Evolutionary conservation across 306 rosid species (phyloP).

Genomic region (Prosopis cineraria): DNA sequence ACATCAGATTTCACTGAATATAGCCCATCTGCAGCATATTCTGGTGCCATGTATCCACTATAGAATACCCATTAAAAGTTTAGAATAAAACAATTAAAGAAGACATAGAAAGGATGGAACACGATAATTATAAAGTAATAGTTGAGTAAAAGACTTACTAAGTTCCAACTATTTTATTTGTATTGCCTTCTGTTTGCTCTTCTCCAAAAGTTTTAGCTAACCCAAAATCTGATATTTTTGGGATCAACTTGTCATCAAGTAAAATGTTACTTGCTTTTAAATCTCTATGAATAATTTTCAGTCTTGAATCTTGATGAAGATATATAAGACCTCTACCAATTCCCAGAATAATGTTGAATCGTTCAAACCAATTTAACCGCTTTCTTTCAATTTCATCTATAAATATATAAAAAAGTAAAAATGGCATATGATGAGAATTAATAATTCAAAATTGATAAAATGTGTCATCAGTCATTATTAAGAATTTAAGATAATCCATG

Average conservation of each 20-base stretch:
- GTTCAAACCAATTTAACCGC: conserved; percentile 42
- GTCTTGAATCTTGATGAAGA: conserved; percentile 56
- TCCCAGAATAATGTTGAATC: conserved; percentile 46
- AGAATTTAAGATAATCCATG: background rate
- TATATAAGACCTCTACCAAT: conserved; percentile 57
- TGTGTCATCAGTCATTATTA: background rate
- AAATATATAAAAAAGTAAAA: background rate
- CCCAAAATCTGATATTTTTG: conserved; percentile 62
- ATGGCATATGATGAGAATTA: background rate
- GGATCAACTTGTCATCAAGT: conserved; percentile 43
- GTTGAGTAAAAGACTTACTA: conserved; percentile 31
- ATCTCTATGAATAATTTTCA: conserved; percentile 55
- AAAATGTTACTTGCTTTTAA: conserved; percentile 57
- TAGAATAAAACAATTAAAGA: background rate
- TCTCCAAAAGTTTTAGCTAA: conserved; percentile 44
- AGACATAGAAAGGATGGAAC: background rate
- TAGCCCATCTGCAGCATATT: background rate
- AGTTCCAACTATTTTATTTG: conserved; percentile 55
- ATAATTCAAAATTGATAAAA: background rate
- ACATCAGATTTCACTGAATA: background rate
- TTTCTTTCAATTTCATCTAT: conserved; percentile 11
- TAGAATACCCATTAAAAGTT: background rate
- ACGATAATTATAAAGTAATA: background rate
- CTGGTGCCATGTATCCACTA: background rate
- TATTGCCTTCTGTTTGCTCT: conserved; percentile 52